phyloP scores from a whole-genome alignment of 768 basidiomycete genomes.

The Amanita rimosa region DNA sequence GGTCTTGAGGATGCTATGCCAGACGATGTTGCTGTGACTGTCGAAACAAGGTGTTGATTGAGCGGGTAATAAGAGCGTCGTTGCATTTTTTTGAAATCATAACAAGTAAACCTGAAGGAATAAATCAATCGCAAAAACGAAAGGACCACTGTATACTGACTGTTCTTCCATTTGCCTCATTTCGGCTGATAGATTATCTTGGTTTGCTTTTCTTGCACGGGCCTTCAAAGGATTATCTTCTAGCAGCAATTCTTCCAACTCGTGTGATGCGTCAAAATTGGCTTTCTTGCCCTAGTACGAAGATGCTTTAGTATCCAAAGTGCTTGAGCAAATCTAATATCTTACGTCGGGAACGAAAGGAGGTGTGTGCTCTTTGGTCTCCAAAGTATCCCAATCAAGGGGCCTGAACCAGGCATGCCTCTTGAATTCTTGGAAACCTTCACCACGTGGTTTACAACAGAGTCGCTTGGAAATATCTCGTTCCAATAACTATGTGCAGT shows the following conservation, averaged over 20 bases:
- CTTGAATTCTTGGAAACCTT: slow-evolving; percentile 72
- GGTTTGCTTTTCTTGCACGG: slow-evolving; percentile 80
- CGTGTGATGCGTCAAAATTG: slow-evolving; percentile 98
- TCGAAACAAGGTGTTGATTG: slow-evolving; percentile 63
- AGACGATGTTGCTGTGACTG: slow-evolving; percentile 65
- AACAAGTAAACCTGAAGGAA: slow-evolving; percentile 64
- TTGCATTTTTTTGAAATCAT: slow-evolving; percentile 89
- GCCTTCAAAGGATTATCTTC: slow-evolving; percentile 98
- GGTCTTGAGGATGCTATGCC: slow-evolving; percentile 64
- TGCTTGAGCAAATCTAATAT: slow-evolving; percentile 6
- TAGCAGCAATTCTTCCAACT: slow-evolving; percentile 88
- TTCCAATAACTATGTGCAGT: slow-evolving; percentile 59
- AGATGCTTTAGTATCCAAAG: slow-evolving; percentile 8
- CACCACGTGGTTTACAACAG: slow-evolving; percentile 71
- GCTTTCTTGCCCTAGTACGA: slow-evolving; percentile 83
- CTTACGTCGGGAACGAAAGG: slow-evolving; percentile 87
- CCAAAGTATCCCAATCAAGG: slow-evolving; percentile 86
- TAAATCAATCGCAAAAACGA: background rate
- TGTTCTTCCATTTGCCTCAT: slow-evolving; percentile 99
- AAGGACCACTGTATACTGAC: slow-evolving; percentile 29
- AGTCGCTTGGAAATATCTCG: slow-evolving; percentile 73
- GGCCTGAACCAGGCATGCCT: slow-evolving; percentile 76
- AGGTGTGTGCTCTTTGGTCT: slow-evolving; percentile 61
- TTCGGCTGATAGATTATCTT: slow-evolving; percentile 82
- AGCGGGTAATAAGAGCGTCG: slow-evolving; percentile 86